Base-by-base conservation (phyloP, 805 yeast genomes). In the Phaffomyces opuntiae region DNA sequence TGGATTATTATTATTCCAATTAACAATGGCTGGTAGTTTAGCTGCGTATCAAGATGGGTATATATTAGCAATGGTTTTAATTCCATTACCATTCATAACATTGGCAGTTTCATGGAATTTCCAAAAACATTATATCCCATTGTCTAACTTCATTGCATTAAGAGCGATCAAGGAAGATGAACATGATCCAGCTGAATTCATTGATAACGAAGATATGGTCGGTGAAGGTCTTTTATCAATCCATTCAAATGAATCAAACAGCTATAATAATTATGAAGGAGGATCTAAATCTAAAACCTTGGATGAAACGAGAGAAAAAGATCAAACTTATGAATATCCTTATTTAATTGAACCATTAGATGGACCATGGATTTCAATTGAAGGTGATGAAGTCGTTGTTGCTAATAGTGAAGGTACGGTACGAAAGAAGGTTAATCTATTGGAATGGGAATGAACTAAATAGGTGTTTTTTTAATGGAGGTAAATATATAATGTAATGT, bases 11-110 rank as follows among this genome's bases (percentile, higher is more conserved):
- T 70, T 91, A 14, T 89, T 91, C 63, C 99, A 93, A 60, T 66
- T 91, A 48, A 88, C 96, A 12, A 89, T 90, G 87, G 88, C 91
- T 0, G 98, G 98, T 3, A 81, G 95, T 0, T 70, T 91, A 49
- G 89, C 87, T 0, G 75, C 78, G 2, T 74, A 87, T 46, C 88
- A 85, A 56, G 79, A 83, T 49, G 96, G 95, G 0, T 89, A 81
- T 68, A 65, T 79, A 6, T 69, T 87, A 38, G 88, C 96, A 0
- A 68, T 83, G 42, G 73, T 78, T 51, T 65, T 93, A 39, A 67
- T 80, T 3, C 97, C 97, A 3, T 67, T 90, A 38, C 95, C 96
- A 1, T 55, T 87, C 7, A 63, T 80, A 5, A 82, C 95, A 0
- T 53, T 82, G 26, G 74, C 76, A 26, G 76, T 81, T 47, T 68